These are phyloP conservation scores for Sporothrix brasiliensis DNA, from an alignment of 2,329 filamentous ascomycete species.

Conservation along the genomic window DNA sequence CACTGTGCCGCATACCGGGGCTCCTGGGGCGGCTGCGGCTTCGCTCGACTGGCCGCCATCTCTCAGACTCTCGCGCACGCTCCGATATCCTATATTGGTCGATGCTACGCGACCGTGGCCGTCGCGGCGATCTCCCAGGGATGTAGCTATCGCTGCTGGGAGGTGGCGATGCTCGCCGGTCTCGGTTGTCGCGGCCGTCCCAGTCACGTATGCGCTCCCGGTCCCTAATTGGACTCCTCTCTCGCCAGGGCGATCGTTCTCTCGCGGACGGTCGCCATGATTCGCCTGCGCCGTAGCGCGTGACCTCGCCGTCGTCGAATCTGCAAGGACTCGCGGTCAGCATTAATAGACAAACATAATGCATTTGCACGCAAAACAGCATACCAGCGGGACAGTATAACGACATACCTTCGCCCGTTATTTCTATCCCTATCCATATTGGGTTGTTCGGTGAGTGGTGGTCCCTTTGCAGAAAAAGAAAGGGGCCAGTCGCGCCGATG, in stretches of 20 bases:
- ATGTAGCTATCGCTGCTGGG: conserved; percentile 48
- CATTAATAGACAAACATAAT: neutral
- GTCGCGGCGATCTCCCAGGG: conserved; percentile 48
- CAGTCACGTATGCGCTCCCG: conserved; percentile 41
- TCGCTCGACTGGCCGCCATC: conserved; percentile 43
- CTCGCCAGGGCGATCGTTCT: conserved; percentile 47
- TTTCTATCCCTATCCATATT: conserved; percentile 34
- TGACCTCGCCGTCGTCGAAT: conserved; percentile 65
- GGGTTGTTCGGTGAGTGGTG: too few relatives aligned
- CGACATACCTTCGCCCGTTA: conserved; percentile 28
- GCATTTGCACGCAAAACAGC: too few relatives aligned
- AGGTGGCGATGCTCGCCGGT: conserved; percentile 43
- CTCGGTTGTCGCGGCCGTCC: conserved; percentile 43
- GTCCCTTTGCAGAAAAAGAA: neutral
- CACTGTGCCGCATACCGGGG: conserved; percentile 40
- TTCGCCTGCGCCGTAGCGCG: conserved; percentile 64
- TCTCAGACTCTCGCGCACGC: conserved; percentile 45
- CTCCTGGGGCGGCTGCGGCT: conserved; percentile 47
- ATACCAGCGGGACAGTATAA: neutral
- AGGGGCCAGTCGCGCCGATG: neutral
- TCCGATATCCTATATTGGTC: conserved; percentile 48
- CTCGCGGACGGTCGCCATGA: conserved; percentile 55
- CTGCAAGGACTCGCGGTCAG: conserved; percentile 41
- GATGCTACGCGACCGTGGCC: conserved; percentile 47
- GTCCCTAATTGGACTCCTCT: conserved; percentile 41